Evolutionary conservation across 2,329 filamentous ascomycete genomes (phyloP).

Genomic region (Colletotrichum sp.): DNA sequence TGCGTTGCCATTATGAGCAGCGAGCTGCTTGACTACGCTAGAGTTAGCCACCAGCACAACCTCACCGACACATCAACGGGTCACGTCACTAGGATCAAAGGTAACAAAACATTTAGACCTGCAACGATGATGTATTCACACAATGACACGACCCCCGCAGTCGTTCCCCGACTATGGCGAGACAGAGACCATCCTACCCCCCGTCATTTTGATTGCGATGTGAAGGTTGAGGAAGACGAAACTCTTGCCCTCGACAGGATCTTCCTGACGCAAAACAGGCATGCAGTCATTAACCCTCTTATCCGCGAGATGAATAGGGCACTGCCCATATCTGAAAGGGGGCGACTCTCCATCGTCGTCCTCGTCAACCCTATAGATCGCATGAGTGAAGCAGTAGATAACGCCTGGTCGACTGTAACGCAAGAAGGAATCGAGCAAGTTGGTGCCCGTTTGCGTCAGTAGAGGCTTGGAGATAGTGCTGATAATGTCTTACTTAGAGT

Average conservation of each 20-base stretch:
- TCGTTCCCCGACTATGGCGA: neutral
- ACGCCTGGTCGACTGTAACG: accelerated
- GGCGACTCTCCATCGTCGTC: neutral
- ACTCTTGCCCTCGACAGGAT: neutral
- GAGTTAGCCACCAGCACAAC: neutral
- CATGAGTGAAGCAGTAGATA: neutral
- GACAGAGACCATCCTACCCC: neutral
- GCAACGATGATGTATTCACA: neutral
- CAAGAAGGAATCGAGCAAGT: neutral
- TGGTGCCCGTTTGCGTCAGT: accelerated
- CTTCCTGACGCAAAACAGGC: neutral
- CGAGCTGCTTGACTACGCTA: neutral
- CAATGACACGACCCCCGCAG: neutral
- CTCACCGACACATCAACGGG: neutral
- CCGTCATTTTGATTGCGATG: neutral
- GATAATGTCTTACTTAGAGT: accelerated
- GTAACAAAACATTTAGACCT: neutral
- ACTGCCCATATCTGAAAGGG: neutral
- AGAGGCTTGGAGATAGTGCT: neutral
- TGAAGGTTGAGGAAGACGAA: neutral
- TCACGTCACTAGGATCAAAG: neutral
- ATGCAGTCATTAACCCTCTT: neutral
- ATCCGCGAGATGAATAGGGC: neutral
- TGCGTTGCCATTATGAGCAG: neutral
- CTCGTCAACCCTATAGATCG: neutral